Evolutionary conservation across 768 basidiomycete genomes (phyloP), one percentile per base, ranked within the genome.

Genomic region (Boletus patriciae): DNA sequence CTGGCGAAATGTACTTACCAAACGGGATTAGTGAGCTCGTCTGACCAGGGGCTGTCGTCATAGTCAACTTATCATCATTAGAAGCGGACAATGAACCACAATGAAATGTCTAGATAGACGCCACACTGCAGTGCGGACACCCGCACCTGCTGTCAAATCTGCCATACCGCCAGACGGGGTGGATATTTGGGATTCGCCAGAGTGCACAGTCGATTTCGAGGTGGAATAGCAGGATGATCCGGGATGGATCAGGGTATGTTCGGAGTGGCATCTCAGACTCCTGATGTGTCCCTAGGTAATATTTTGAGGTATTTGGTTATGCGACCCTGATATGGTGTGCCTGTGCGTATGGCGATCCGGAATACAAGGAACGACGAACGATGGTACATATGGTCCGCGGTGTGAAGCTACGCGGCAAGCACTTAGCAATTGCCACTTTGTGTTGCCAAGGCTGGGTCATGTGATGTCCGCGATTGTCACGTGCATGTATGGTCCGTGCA

Each of bases 11-110:
- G 40, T 48, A 4, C 25, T 25, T 25, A 21, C 50, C 50, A 55
- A 57, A 51, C 15, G 58, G 62, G 55, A 37, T 36, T 60, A 65
- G 60, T 57, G 54, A 18, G 53, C 16, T 29, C 44, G 46, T 38
- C 9, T 55, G 46, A 49, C n/a, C 21, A 29, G 42, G n/a, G 19
- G 19, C 2, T 61, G 40, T 58, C 63, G 62, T 64, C 33, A 64
- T 8, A 3, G 34, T 34, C 40, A 16, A 54, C 49, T 43, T 48
- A 44, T 41, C 19, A 19, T 50, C 31, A 9, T 23, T 25, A 23
- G 52, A 54, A 59, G 62, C 44, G 44, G 15, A 29, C 29, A 29
- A 29, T 29, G 29, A 29, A 29, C 27, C 7, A 10, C 29, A 29
- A 29, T 29, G 29, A 10, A 29, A 7, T 1, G 8, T 9, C 29